Conservation (phyloP, 2,329 filamentous ascomycete genomes). For the Ceratocystis cubensis region DNA sequence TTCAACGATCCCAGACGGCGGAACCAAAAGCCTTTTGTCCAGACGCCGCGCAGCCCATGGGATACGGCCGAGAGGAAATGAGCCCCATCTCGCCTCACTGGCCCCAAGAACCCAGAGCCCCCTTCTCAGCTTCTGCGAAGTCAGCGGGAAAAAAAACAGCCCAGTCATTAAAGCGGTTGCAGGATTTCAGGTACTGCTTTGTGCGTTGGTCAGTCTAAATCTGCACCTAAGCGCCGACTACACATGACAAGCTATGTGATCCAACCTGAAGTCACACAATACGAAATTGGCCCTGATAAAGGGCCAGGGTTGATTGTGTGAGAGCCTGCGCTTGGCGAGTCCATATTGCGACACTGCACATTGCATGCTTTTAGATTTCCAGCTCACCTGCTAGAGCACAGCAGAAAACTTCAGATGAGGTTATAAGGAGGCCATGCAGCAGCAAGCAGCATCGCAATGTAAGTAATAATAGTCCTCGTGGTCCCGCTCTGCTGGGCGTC, state of each 20-base stretch:
- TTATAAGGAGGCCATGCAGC: too few relatives aligned
- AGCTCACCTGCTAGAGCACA: too few relatives aligned
- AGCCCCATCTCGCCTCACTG: neutral
- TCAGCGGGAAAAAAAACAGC: neutral
- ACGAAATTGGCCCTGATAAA: neutral
- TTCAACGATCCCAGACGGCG: neutral
- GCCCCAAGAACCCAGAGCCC: neutral
- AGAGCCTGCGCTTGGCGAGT: neutral
- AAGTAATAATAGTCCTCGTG: too few relatives aligned
- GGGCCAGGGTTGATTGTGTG: neutral
- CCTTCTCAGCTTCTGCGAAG: neutral
- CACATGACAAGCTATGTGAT: conserved; percentile 7
- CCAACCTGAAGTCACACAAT: neutral
- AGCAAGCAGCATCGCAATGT: too few relatives aligned
- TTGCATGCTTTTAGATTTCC: too few relatives aligned
- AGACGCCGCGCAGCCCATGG: neutral
- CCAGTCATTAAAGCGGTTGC: neutral
- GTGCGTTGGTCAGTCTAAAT: neutral
- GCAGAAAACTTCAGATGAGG: too few relatives aligned
- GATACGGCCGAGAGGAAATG: neutral
- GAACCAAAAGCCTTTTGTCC: conserved; percentile 1
- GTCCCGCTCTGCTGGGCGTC: too few relatives aligned
- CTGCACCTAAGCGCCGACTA: conserved; percentile 12
- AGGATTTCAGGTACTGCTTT: conserved; percentile 1
- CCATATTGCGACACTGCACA: too few relatives aligned